These are phyloP conservation scores for Massariosphaeria phaeospora DNA, from an alignment of 495 filamentous ascomycete species.

Conservation along the genomic window DNA sequence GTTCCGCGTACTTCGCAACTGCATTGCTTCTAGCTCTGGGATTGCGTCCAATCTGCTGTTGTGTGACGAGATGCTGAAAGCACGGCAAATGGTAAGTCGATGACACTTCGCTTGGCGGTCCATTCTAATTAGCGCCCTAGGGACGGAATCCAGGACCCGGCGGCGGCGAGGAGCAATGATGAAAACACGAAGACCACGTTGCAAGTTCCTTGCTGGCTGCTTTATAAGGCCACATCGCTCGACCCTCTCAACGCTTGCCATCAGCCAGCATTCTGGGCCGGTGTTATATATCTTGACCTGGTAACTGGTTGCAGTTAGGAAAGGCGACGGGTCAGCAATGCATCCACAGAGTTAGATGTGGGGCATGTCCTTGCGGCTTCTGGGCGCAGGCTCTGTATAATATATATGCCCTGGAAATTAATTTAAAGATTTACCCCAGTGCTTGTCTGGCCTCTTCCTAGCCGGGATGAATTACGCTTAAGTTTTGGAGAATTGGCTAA, in stretches of 20 bases:
- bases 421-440: background rate
- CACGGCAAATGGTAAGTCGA: slow-evolving; percentile 74
- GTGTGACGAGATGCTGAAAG: slow-evolving; percentile 96
- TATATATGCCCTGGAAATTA: slow-evolving; percentile 5
- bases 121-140: slow-evolving; percentile 10
- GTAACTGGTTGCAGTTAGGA: too few species aligned
- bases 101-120: background rate
- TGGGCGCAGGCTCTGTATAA: slow-evolving; percentile 15
- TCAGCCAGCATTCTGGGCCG: too few species aligned
- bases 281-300: too few species aligned
- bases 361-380: slow-evolving; percentile 2
- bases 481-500: background rate
- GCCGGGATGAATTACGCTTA: too few species aligned
- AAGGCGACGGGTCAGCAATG: too few species aligned
- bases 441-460: background rate
- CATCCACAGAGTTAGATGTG: too few species aligned
- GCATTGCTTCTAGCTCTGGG: slow-evolving; percentile 84
- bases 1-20: slow-evolving; percentile 89
- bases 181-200: too few species aligned
- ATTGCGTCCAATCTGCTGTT: slow-evolving; percentile 94
- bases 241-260: too few species aligned
- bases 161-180: slow-evolving; percentile 24
- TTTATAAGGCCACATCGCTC: too few species aligned
- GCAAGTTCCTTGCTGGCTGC: too few species aligned
- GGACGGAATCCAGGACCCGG: slow-evolving; percentile 31